These are phyloP conservation scores for Eragrostis curvula DNA, from an alignment of 176 grass and related monocot species.

Conservation along the genomic window DNA sequence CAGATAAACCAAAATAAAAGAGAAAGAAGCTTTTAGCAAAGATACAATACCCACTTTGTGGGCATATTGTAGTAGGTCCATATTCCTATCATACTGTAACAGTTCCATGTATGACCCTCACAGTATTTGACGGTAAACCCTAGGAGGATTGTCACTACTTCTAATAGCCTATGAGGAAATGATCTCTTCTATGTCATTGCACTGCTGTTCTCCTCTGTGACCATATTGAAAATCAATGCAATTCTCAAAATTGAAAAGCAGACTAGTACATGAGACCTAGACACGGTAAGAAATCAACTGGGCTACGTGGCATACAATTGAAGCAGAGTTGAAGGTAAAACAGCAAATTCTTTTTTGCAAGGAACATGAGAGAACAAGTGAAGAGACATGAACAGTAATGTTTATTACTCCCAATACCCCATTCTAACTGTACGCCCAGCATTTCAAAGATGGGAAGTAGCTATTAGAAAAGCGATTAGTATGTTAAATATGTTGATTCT, in stretches of 20 bases:
- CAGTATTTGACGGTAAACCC: not conserved
- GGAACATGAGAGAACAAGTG: not conserved
- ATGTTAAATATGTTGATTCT: constrained; percentile 2
- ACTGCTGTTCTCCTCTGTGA: not conserved
- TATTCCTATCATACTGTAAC: not conserved
- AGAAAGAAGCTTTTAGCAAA: not conserved
- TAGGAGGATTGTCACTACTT: not conserved
- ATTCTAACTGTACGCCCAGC: not conserved
- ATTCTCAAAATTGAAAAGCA: not conserved
- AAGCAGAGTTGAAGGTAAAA: constrained; percentile 10
- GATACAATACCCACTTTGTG: not conserved
- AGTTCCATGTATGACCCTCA: not conserved
- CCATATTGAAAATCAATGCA: not conserved
- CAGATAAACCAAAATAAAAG: not conserved
- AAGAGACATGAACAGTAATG: not conserved
- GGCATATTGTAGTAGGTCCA: not conserved
- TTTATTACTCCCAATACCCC: not conserved
- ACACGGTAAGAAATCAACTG: not conserved
- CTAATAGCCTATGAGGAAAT: not conserved
- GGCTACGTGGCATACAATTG: not conserved
- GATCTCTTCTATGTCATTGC: not conserved
- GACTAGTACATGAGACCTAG: not conserved
- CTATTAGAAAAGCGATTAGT: not conserved
- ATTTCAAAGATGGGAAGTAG: not conserved
- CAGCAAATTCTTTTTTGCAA: not conserved